Percentiles rank a stretch among this genome's conserved stretches.
Evolutionary conservation across 1,284 basidiomycete species (phyloP).

Genomic region (Neolentinus lepideus): DNA sequence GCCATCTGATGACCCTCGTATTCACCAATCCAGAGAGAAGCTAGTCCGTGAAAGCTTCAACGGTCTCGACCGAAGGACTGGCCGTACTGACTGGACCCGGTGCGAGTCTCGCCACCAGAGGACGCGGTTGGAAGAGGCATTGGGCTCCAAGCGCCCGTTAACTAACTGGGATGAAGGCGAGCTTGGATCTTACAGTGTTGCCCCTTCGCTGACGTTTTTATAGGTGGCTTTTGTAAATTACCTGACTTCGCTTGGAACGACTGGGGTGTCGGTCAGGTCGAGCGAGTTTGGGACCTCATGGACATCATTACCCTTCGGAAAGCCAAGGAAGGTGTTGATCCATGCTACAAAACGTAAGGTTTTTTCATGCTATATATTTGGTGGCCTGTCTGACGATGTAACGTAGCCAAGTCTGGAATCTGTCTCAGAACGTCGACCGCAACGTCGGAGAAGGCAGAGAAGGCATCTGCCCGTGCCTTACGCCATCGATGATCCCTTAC

Average conservation of each 20-base stretch:
- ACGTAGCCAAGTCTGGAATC: slow-evolving; percentile 82
- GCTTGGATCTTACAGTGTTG: slow-evolving; percentile 9
- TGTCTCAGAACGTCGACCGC: slow-evolving; percentile 95
- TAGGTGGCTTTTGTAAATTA: slow-evolving; percentile 80
- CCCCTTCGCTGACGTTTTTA: slow-evolving; percentile 4
- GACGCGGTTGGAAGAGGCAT: slow-evolving; percentile 75
- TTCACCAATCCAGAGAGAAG: slow-evolving; percentile 83
- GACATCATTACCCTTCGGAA: slow-evolving; percentile 85
- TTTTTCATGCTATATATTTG: slow-evolving; percentile 1
- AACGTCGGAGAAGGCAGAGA: slow-evolving; percentile 76
- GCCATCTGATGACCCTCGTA: slow-evolving; percentile 84
- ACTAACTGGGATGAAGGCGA: slow-evolving; percentile 91
- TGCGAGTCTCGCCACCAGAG: slow-evolving; percentile 92
- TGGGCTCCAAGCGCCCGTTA: slow-evolving; percentile 81
- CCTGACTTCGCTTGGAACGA: slow-evolving; percentile 91
- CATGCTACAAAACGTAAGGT: slow-evolving; percentile 76
- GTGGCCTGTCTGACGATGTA: slow-evolving; percentile 5
- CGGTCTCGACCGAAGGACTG: slow-evolving; percentile 52
- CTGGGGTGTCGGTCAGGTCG: slow-evolving; percentile 87
- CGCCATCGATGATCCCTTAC: slow-evolving; percentile 95
- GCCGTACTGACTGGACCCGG: slow-evolving; percentile 84
- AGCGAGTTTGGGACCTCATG: slow-evolving; percentile 91
- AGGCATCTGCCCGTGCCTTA: slow-evolving; percentile 88
- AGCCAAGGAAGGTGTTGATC: slow-evolving; percentile 75
- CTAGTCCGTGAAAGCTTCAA: slow-evolving; percentile 64